Evolutionary conservation across 78 protist species (phyloP), one percentile per base, ranked within the genome.

Genomic region (Protostelium mycophagum): DNA sequence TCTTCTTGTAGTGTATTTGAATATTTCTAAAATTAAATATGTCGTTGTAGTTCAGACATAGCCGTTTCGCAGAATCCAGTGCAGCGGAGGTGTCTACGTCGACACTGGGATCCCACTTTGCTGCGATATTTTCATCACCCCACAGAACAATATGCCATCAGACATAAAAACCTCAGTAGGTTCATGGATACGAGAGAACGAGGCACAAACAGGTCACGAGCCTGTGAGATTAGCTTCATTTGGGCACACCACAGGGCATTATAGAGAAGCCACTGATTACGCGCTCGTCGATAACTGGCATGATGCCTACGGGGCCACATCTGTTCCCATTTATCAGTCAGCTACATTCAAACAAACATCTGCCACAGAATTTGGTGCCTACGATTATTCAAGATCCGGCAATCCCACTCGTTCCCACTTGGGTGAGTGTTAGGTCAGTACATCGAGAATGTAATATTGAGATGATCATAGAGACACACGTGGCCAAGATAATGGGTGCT

Each of bases 351-450:
- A 90, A 29, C 97, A 95, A 88, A 86, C 94, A 23, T 83, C 89
- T 1, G 88, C 95, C 28, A 86, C 73, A 0, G 88, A 86, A 39
- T 84, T 87, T 87, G 97, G 97, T 29, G 90, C 87, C 36, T 94
- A 93, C 87, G 99, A 98, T 90, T 98, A 98, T 86, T 38, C 98
- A 37, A 91, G 99, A 38, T 89, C 98, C 31, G 97, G 97, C 88
- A 98, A 98, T 88, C 99, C 99, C 35, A 98, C 99, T 29, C 92
- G 98, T 39, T 36, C 91, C 34, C 95, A 96, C 37, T 90, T 96
- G 38, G 99, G 98, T 88, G 91, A 63, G 36, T 36, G 87, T 37
- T 29, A 97, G 31, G 93, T 16, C 99, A 98, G 84, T 87, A 90
- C 29, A 98, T 93, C 88, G 95, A 96, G 88, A 85, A 93, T 86